Conservation (phyloP, 371 early-diverging fungal species). For the Zopfochytrium polystomum region DNA sequence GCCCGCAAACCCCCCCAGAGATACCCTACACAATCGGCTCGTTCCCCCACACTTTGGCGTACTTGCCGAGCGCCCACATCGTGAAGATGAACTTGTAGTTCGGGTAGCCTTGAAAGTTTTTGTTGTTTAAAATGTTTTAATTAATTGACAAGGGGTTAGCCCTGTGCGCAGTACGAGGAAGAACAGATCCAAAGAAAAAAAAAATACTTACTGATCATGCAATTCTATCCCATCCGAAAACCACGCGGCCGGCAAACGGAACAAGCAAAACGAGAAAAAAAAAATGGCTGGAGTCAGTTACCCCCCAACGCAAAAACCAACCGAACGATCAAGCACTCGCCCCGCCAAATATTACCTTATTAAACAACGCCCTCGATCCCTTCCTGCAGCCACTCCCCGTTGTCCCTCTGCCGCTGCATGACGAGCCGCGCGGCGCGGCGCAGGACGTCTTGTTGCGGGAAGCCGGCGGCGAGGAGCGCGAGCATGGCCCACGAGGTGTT, state of each 20-base stretch:
- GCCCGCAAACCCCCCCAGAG: no score
- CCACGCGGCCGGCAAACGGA: no score
- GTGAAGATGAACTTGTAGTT: slow-evolving; percentile 93
- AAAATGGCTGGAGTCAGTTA: slow-evolving; percentile 54
- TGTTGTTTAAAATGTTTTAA: neutral
- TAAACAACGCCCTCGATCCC: slow-evolving; percentile 97
- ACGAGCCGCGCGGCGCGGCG: slow-evolving; percentile 46
- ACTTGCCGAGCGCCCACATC: slow-evolving; percentile 93
- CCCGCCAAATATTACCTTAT: slow-evolving; percentile 69
- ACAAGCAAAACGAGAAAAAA: neutral
- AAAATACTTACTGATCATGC: slow-evolving; percentile 57
- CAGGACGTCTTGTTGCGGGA: slow-evolving; percentile 59
- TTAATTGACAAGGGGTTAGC: no score
- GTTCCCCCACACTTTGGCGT: slow-evolving; percentile 63
- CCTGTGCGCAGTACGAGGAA: no score
- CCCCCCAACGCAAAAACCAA: neutral
- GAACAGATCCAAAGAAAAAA: neutral
- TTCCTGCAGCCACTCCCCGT: slow-evolving; percentile 95
- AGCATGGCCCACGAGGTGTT: slow-evolving; percentile 87
- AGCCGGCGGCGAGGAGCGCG: slow-evolving; percentile 85
- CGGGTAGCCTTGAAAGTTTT: slow-evolving; percentile 80
- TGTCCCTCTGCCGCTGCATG: slow-evolving; percentile 79
- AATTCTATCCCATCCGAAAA: no score
- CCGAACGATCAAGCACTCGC: no score
- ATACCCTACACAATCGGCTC: slow-evolving; percentile 2